Percentiles rank a stretch among this genome's conserved stretches.
These are phyloP conservation scores for Raphidocelis subcapitata DNA, from an alignment of 139 green algal species.

Conservation along the genomic window DNA sequence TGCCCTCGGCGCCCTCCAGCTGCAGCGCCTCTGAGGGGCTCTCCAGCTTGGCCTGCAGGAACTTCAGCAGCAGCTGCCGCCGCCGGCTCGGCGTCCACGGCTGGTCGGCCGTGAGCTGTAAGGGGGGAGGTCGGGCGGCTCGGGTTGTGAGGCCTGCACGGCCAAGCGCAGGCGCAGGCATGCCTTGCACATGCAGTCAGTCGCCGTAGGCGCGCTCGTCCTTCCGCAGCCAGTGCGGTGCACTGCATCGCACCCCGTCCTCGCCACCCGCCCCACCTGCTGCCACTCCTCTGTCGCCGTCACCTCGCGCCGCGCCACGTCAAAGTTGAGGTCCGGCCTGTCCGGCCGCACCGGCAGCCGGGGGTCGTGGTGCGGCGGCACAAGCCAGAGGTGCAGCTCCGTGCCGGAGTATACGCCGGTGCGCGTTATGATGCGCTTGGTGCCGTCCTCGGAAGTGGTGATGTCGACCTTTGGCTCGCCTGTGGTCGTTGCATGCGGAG, in stretches of 20 bases:
- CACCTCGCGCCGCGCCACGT: constrained; percentile 37
- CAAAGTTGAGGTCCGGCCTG: constrained; percentile 55
- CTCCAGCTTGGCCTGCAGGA: constrained; percentile 52
- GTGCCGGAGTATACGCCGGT: constrained; percentile 63
- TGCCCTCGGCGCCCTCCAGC: constrained; percentile 56
- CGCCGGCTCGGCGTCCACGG: constrained; percentile 53
- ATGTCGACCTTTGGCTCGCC: constrained; percentile 36
- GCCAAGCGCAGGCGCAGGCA: no score
- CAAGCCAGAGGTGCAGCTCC: constrained; percentile 56
- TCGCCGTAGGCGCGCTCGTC: no score
- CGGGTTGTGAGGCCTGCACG: no score
- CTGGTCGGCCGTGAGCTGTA: constrained; percentile 59
- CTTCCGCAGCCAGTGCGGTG: no score
- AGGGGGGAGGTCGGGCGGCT: background rate
- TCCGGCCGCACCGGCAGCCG: constrained; percentile 46
- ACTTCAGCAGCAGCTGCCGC: constrained; percentile 37
- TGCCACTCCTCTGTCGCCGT: constrained; percentile 59
- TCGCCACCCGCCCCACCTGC: constrained; percentile 26
- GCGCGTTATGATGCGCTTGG: constrained; percentile 56
- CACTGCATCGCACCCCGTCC: no score
- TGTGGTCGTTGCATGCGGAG: background rate
- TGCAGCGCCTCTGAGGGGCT: constrained; percentile 37
- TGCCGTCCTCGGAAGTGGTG: constrained; percentile 47
- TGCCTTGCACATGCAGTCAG: no score
- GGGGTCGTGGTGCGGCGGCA: constrained; percentile 42